Evolutionary conservation across 2,329 filamentous ascomycete species (phyloP), one percentile per base, ranked within the genome.

Genomic region (Bimuria novae-zelandiae): DNA sequence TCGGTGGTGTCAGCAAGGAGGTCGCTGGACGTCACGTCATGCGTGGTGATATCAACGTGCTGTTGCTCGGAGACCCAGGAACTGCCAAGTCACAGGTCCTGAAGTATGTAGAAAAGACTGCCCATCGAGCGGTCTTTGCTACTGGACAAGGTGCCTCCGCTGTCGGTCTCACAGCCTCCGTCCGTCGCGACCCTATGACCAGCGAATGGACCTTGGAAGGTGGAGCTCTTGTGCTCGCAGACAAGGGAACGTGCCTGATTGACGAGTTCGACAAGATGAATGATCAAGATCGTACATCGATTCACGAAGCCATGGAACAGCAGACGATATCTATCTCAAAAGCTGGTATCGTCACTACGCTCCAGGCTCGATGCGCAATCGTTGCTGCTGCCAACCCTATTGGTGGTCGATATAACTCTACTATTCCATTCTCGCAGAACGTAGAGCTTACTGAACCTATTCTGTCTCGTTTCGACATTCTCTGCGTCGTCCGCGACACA

Each of bases 251-350:
- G 14, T 97, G 94, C 69, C 81, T 99, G 25, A 99, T 99, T 58
- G 94, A 99, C 67, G 94, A 99, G 76, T 99, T 99, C 67, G 94
- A 99, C 83, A 99, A 99, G 82, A 99, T 99, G 94, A 97, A 97
- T 73, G 94, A 99, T 72, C 92, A 97, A 71, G 94, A 99, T 74
- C 86, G 94, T 60, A 97, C 94, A 1, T 96, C 92, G 7, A 99
- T 99, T 64, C 94, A 99, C 82, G 94, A 99, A 80, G 94, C 94
- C 55, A 99, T 99, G 94, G 94, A 99, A 76, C 94, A 99, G 76
- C 94, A 99, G 77, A 99, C 94, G 1, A 99, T 99, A 63, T 97
- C 93, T 56, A 99, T 99, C 69, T 96, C 92, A 60, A 99, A 99
- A 74, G 94, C 94, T 0, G 94, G 94, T 76, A 99, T 99, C 56